phyloP scores from a whole-genome alignment of 768 basidiomycete genomes.

The Pisolithus albus region DNA sequence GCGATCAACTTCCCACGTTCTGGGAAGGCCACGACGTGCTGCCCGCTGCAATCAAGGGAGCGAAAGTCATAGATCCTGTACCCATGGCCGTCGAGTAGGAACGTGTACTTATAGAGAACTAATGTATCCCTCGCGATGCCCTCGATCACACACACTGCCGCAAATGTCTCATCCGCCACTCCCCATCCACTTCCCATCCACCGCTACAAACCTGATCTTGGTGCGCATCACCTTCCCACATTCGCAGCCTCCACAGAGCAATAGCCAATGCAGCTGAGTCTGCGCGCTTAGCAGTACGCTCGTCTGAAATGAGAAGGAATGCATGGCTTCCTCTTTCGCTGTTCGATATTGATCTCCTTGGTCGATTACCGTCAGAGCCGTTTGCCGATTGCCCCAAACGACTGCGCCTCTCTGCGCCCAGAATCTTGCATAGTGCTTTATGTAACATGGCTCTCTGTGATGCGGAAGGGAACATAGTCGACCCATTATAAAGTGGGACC shows the following conservation, averaged over 20 bases:
- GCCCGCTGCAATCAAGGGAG: conserved; percentile 23
- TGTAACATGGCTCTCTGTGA: conserved; percentile 57
- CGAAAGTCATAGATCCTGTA: conserved; percentile 19
- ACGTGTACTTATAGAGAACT: conserved; percentile 7
- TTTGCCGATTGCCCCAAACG: conserved; percentile 5
- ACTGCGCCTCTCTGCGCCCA: conserved; percentile 39
- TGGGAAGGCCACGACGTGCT: conserved; percentile 83
- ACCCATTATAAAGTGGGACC: conserved; percentile 65
- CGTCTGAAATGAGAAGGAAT: conserved; percentile 55
- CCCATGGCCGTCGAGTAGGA: conserved; percentile 42
- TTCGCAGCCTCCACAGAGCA: conserved; percentile 71
- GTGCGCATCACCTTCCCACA: conserved; percentile 59
- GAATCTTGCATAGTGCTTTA: conserved; percentile 38
- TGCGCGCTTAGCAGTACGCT: conserved; percentile 40
- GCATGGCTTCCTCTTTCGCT: conserved; percentile 57
- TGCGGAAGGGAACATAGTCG: conserved; percentile 54
- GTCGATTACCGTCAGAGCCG: background rate
- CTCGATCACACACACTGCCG: conserved; percentile 1
- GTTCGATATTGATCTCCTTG: conserved; percentile 5
- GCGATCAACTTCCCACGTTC: conserved; percentile 81
- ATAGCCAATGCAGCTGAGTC: conserved; percentile 61
- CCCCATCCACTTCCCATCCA: conserved; percentile 34
- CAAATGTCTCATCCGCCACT: conserved; percentile 18
- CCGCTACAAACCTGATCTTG: background rate
- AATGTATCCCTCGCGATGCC: conserved; percentile 1